Conservation (phyloP, 305 asterid genomes). For the Rubia balearica region DNA sequence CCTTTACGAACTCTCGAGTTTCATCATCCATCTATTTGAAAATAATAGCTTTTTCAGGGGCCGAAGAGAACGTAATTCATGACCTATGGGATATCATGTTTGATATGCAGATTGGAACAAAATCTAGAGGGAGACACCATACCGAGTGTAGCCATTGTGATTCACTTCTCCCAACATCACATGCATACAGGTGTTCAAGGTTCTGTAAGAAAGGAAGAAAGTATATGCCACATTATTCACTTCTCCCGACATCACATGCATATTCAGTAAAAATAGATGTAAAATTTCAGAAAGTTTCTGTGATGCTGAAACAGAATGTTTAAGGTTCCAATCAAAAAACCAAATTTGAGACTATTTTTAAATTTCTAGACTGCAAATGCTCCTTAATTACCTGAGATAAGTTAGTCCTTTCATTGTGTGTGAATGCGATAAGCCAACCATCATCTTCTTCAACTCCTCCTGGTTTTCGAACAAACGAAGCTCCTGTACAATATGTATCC, state of each 20-base stretch:
- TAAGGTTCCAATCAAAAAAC: too few relatives aligned
- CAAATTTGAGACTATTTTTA: too few relatives aligned
- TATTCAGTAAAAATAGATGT: not conserved
- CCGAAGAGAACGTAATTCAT: not conserved
- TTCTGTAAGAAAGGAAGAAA: slow-evolving; percentile 15
- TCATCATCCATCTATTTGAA: slow-evolving; percentile 15
- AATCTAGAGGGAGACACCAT: not conserved
- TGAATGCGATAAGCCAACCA: slow-evolving; percentile 55
- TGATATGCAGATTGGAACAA: not conserved
- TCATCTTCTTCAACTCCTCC: slow-evolving; percentile 53
- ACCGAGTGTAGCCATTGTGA: not conserved
- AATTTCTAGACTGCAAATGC: not conserved
- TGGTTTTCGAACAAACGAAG: slow-evolving; percentile 43
- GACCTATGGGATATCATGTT: not conserved
- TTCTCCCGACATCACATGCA: not conserved
- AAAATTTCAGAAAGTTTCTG: not conserved
- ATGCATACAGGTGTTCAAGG: not conserved
- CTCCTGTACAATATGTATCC: slow-evolving; percentile 55
- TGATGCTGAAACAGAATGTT: not conserved
- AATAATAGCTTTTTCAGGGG: not conserved
- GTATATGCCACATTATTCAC: not conserved
- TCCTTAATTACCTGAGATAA: slow-evolving; percentile 39
- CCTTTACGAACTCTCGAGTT: slow-evolving; percentile 26
- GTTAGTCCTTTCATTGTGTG: slow-evolving; percentile 42
- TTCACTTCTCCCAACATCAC: slow-evolving; percentile 23